Evolutionary conservation across 2,329 filamentous ascomycete species (phyloP), one percentile per base, ranked within the genome.

Genomic region (Colletotrichum spaethianum): DNA sequence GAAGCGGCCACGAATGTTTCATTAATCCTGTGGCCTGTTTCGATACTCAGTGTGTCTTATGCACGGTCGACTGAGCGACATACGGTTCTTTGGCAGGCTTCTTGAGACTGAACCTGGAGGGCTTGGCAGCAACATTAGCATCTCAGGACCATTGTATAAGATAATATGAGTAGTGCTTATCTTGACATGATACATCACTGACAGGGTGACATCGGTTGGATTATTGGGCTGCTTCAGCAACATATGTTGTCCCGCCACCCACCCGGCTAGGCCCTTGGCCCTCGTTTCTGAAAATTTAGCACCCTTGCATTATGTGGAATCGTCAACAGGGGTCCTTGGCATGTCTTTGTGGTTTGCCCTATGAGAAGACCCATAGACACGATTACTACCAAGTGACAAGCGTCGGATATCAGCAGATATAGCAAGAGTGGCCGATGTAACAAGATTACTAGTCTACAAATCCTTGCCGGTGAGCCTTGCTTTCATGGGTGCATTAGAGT

Each of bases 121-220:
- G 5, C 16, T 42, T 42, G 26, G 12, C 4, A 33, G 18, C 28
- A 12, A 12, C 1, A 11, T 33, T 28, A 11, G 3, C 16, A 14
- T 42, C 12, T 8, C 4, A 56, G n/a, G 5, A 4, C 20, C 4
- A 12, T 18, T 38, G 57, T 12, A 42, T 26, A 18, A 2, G 8
- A 28, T 6, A 57, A 52, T 57, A 44, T 63, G 7, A n/a, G 16
- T 63, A 71, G 68, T 28, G 68, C 68, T 63, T 57, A 68, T 57
- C 31, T 16, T 6, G 2, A 62, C 36, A 8, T 7, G 18, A 63
- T 26, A 42, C 18, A 7, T 36, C 8, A 36, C 11, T 40, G 16
- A 59, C 33, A 67, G 33, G 26, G 64, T 67, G 18, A 68, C 64
- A 68, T 63, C 57, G 65, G 11, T 40, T 20, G 40, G 8, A 38